Conservation (phyloP, 31 red algal genomes). For the Bonnemaisonia californica region DNA sequence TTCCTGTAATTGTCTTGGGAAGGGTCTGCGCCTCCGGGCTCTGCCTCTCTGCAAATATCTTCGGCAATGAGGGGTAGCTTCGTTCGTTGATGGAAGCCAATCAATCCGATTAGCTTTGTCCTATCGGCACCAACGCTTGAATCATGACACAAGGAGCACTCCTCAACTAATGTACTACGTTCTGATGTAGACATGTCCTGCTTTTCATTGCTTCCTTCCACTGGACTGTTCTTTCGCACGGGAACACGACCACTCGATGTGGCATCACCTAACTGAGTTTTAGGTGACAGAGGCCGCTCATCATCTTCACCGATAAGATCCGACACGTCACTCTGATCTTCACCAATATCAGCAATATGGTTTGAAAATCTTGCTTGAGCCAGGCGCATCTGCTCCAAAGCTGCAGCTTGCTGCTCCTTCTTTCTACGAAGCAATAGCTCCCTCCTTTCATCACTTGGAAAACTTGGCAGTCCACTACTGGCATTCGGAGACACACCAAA, state of each 20-base stretch:
- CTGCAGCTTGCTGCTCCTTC: constrained; percentile 58
- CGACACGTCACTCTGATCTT: not conserved
- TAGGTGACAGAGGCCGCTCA: not conserved
- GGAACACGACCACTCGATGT: not conserved
- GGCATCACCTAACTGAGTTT: not conserved
- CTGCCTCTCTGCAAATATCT: not conserved
- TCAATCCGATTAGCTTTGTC: constrained; percentile 33
- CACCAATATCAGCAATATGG: constrained; percentile 15
- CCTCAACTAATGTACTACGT: not conserved
- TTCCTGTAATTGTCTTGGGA: not conserved
- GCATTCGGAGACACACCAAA: not conserved
- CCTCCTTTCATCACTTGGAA: constrained; percentile 23
- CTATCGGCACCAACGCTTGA: constrained; percentile 17
- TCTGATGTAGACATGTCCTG: not conserved
- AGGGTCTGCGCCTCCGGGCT: not conserved
- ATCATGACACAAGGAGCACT: constrained; percentile 83
- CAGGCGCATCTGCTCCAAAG: constrained; percentile 47
- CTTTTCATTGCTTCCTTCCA: not conserved
- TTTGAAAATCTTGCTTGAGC: constrained; percentile 53
- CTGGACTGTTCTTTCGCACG: not conserved
- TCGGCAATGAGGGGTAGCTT: constrained; percentile 40
- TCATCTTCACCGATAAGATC: not conserved
- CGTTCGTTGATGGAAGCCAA: constrained; percentile 68
- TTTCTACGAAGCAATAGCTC: constrained; percentile 27
- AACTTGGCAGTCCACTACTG: not conserved